phyloP scores from a whole-genome alignment of 2,329 filamentous ascomycete species.

The Epichloe typhina region DNA sequence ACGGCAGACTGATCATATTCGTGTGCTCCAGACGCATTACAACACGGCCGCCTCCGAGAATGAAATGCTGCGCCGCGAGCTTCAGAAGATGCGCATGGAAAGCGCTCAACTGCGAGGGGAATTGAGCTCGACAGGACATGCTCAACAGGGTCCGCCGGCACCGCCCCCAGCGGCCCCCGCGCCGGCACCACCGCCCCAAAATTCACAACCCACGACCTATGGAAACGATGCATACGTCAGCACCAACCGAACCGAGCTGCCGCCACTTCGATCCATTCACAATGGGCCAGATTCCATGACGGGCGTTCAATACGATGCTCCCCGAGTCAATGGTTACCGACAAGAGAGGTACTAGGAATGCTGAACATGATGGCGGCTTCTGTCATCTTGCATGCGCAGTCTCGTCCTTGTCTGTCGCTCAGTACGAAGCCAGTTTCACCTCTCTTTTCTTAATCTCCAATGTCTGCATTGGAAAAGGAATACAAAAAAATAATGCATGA shows the following conservation, averaged over 20 bases:
- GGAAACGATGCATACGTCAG: slow-evolving; percentile 18
- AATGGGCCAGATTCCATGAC: slow-evolving; percentile 48
- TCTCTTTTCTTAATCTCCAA: neutral
- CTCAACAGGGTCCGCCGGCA: slow-evolving; percentile 15
- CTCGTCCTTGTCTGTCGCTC: neutral
- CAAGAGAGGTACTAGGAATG: slow-evolving; percentile 21
- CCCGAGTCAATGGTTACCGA: slow-evolving; percentile 34
- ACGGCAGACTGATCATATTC: slow-evolving; percentile 36
- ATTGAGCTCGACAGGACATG: slow-evolving; percentile 11
- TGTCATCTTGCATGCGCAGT: neutral
- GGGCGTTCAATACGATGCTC: slow-evolving; percentile 48
- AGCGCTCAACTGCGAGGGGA: slow-evolving; percentile 32
- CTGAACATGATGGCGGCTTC: neutral
- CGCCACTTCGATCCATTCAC: slow-evolving; percentile 41
- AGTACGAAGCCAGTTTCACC: neutral
- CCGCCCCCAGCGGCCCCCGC: slow-evolving; percentile 11
- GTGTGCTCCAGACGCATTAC: slow-evolving; percentile 32
- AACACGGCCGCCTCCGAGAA: slow-evolving; percentile 29
- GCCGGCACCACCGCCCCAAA: slow-evolving; percentile 7
- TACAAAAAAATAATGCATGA: neutral
- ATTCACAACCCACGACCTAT: slow-evolving; percentile 11
- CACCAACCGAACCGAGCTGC: slow-evolving; percentile 35
- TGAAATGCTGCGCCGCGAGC: slow-evolving; percentile 35
- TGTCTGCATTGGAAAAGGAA: too few species aligned
- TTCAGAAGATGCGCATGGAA: slow-evolving; percentile 34